Evolutionary conservation across 1,139 yeast genomes (phyloP).

Genomic region (Hansenula sp.): DNA sequence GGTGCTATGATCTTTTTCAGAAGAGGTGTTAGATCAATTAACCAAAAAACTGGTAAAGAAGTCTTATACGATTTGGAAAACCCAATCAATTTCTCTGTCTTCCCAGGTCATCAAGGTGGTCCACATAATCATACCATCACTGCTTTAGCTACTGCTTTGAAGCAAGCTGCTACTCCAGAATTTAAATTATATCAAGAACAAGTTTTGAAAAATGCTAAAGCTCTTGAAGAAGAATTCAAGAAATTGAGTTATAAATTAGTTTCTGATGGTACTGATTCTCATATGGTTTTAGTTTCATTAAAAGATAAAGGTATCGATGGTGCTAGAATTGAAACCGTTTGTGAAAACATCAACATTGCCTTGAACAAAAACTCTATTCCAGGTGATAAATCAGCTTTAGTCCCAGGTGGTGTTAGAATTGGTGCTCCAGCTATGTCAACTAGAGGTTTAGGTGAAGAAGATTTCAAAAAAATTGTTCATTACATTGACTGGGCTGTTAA

Average conservation of each 20-base stretch:
- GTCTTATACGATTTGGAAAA: constrained; percentile 85
- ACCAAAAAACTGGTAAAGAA: constrained; percentile 91
- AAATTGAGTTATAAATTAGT: constrained; percentile 76
- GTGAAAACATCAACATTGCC: constrained; percentile 94
- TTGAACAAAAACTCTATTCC: constrained; percentile 97
- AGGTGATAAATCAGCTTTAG: constrained; percentile 96
- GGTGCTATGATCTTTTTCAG: constrained; percentile 93
- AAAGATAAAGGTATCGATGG: constrained; percentile 93
- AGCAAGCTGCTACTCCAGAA: constrained; percentile 90
- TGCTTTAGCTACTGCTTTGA: constrained; percentile 93
- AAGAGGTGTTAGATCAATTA: constrained; percentile 87
- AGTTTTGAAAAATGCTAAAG: constrained; percentile 86
- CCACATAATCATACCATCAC: constrained; percentile 99
- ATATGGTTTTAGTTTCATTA: constrained; percentile 86
- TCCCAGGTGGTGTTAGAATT: constrained; percentile 96
- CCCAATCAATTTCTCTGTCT: constrained; percentile 94
- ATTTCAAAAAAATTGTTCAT: constrained; percentile 75
- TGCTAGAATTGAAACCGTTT: constrained; percentile 93
- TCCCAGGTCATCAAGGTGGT: constrained; percentile 99
- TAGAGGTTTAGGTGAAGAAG: constrained; percentile 88
- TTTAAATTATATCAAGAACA: constrained; percentile 86
- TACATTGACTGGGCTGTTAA: constrained; percentile 83
- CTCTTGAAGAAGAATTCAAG: constrained; percentile 70
- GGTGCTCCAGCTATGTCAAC: constrained; percentile 99
- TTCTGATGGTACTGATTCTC: constrained; percentile 94